Base-by-base conservation (phyloP, 768 basidiomycete species). In the Chalciporus chontae region DNA sequence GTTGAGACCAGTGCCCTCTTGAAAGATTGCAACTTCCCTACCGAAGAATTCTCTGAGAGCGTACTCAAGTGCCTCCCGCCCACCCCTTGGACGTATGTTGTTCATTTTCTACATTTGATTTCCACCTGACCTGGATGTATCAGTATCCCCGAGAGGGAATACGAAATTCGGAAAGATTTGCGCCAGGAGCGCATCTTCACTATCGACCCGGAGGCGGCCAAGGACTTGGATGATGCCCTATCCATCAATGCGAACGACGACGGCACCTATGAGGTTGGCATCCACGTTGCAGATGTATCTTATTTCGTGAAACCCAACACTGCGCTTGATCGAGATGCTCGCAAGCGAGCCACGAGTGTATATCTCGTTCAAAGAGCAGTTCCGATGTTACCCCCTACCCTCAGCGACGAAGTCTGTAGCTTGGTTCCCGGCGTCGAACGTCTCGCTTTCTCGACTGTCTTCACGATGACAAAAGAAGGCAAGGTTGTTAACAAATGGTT, bases 1-100 rank as follows among this genome's bases (percentile, higher is more conserved):
- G 94, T 96, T 8, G 96, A 99, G 71, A 98, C 95, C 5, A 94
- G 91, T 53, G 96, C 96, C 8, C 74, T 99, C 52, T 76, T 99
- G 56, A 98, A 98, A 69, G 96, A 99, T 68, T 97, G 94, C 77
- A 97, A 97, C 71, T 97, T 97, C 84, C 92, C 95, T 2, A 90
- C 92, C 0, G 94, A 95, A 68, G 96, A 98, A 55, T 99, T 99
- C 70, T 82, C 86, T 8, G 96, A 99, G 41, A 89, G 89, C 61
- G 94, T 97, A 19, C 64, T 93, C 55, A 97, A 98, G 69, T 98
- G 96, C 65, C 72, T 98, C 21, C 96, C 96, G 42, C 96, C 96
- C 19, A 79, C 90, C 53, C 96, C 96, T 13, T 99, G 94, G 94
- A 82, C 77, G 87, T 91, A 65, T 71, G 87, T 51, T 47, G 4